Conservation (phyloP, 116 monocot species). For the Phalaenopsis hybrid region DNA sequence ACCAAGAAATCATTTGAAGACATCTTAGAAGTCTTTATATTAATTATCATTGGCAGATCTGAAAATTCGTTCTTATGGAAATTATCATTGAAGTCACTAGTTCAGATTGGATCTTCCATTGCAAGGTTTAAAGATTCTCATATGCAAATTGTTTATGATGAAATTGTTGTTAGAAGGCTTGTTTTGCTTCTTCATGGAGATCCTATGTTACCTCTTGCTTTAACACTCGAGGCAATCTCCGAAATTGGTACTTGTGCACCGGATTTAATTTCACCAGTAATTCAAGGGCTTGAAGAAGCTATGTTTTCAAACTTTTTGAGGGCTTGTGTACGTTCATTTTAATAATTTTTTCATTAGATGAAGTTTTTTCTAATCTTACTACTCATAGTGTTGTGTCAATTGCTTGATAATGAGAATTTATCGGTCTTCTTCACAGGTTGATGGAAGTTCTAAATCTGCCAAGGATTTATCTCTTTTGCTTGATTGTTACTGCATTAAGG, state of each 20-base stretch:
- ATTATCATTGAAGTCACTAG: slow-evolving; percentile 48
- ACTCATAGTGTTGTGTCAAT: background rate
- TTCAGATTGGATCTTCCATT: slow-evolving; percentile 55
- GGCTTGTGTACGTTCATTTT: slow-evolving; percentile 40
- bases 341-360: background rate
- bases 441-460: slow-evolving; percentile 26
- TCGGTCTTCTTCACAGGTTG: slow-evolving; percentile 25
- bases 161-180: slow-evolving; percentile 53
- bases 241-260: slow-evolving; percentile 43
- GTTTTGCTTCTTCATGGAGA: slow-evolving; percentile 36
- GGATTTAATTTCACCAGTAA: slow-evolving; percentile 46
- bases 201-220: slow-evolving; percentile 33
- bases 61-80: slow-evolving; percentile 50
- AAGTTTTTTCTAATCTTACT: background rate
- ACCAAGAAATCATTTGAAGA: slow-evolving; percentile 34
- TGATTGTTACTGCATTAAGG: slow-evolving; percentile 54
- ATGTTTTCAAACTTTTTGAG: slow-evolving; percentile 47
- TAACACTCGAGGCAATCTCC: slow-evolving; percentile 55
- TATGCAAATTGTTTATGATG: slow-evolving; percentile 34
- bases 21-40: slow-evolving; percentile 42
- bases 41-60: slow-evolving; percentile 34
- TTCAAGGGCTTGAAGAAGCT: slow-evolving; percentile 45
- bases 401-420: background rate
- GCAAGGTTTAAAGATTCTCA: slow-evolving; percentile 33
- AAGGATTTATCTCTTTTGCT: slow-evolving; percentile 47